Base-by-base conservation (phyloP, 352 stramenopile species). In the Globisporangium nodosum region DNA sequence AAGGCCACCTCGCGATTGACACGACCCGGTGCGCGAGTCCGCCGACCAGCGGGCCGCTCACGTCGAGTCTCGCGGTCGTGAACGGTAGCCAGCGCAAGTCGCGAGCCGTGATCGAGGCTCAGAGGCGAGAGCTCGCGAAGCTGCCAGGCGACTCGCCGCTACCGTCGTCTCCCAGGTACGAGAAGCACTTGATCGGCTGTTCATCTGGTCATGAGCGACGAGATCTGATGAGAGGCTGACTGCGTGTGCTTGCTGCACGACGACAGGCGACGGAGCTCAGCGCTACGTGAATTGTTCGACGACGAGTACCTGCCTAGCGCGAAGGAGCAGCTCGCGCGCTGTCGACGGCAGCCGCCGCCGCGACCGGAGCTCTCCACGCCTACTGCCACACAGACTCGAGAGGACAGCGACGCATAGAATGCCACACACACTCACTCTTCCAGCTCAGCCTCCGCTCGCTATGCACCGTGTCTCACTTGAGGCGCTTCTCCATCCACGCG, bases 281-380 rank as follows among this genome's bases (percentile, higher is more conserved):
- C 63, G 3, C 50, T 81, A 54, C 65, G 72, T 15, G 69, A 87
- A 16, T 63, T 87, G 37, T 78, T 90, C 30, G 74, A 91, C 54
- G 79, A 89, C 37, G 66, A 59, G 16, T 85, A 84, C 55, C 54
- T 91, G 5, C 75, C 77, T 8, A 76, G 67, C 15, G 68, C 58
- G 3, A 84, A 81, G 47, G 81, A 88, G 47, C 76, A 88, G 52
- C 66, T 91, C 18, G 60, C 72, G 18, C 55, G 69, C 6, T 86
- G 78, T 42, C 55, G 70, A 2, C 33, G 43, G n/a, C 48, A 54
- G 8, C 47, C 52, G 31, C 42, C 18, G 42, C 20, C 43, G 18
- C 43, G 43, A 49, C 43, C 7, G 21, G 43, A 30, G 40, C 7
- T 52, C 16, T 31, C 49, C 5, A 27, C 49, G 30, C 47, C 35